Evolutionary conservation across 2,329 filamentous ascomycete species (phyloP), one percentile per base, ranked within the genome.

Genomic region (Hypoxylon sp.): DNA sequence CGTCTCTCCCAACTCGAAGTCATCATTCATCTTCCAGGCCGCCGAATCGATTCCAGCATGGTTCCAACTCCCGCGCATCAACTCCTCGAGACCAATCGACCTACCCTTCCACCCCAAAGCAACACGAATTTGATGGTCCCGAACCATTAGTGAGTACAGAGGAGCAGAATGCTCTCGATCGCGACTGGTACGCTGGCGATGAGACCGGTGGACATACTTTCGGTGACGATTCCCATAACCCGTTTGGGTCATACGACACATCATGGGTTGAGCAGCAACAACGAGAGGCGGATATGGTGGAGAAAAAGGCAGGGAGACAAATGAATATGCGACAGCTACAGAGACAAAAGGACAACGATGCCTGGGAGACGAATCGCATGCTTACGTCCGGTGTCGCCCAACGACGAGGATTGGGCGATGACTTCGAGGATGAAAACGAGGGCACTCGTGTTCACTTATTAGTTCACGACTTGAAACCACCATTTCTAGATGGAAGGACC

Each of bases 351-450:
- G 94, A 99, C 67, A 91, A 94, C 31, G 94, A 99, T 72, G 93
- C 92, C 0, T 99, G 94, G 94, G 95, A 99, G 72, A 94, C 93
- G 11, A 99, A 99, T 70, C 89, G 94, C 51, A 97, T 99, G 94
- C 80, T 99, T 54, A 94, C 92, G 1, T 97, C 92, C 13, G 93
- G 93, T 48, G 92, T 99, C 12, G 94, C 94, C 12, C 95, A 99
- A 71, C 80, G 93, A 66, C 79, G 91, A 61, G 90, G 94, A 64
- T 84, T 91, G 68, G 86, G 87, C 16, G 81, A 83, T 36, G 91
- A 94, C 67, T 96, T 97, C 65, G 87, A 88, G 41, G 88, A 96
- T 59, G 94, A 99, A 58, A 89, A 97, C 37, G 94, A 99, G 67
- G 86, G 84, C 16, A 96, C 88, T 5, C 82, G 95, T 54, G 84